A percentile compares a stretch with the other conserved stretches of the same genome.
Evolutionary conservation across 345 rosid genomes (phyloP).

Genomic region (Leavenworthia alabamica): DNA sequence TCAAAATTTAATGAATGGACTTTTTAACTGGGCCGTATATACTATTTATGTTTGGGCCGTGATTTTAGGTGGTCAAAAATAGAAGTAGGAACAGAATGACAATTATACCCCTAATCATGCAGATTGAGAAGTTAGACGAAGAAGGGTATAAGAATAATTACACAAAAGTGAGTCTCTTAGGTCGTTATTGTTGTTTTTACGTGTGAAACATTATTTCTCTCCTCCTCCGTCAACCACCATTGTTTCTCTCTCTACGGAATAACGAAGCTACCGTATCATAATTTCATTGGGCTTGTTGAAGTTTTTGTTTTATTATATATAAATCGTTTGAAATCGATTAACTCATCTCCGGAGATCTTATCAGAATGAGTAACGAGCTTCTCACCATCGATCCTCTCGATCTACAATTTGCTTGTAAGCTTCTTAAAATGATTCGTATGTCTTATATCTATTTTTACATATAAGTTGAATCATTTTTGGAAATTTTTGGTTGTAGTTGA

Average conservation of each 20-base stretch:
- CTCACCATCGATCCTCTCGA: constrained; percentile 68
- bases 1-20: no score
- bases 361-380: constrained; percentile 59
- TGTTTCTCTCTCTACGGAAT: background rate
- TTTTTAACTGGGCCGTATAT: no score
- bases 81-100: background rate
- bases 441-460: constrained; percentile 13
- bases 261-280: background rate
- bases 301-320: background rate
- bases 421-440: background rate
- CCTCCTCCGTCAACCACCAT: background rate
- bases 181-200: background rate
- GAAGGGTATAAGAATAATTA: background rate
- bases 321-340: background rate
- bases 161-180: background rate
- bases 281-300: background rate
- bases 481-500: constrained; percentile 38
- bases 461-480: constrained; percentile 4
- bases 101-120: background rate
- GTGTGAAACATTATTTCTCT: background rate
- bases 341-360: constrained; percentile 14
- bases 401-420: constrained; percentile 69
- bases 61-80: background rate
- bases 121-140: background rate
- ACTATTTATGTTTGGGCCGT: no score